A percentile compares a stretch with the other conserved stretches of the same genome.
phyloP scores from a whole-genome alignment of 768 basidiomycete species.

The Rhizopogon roseolus region DNA sequence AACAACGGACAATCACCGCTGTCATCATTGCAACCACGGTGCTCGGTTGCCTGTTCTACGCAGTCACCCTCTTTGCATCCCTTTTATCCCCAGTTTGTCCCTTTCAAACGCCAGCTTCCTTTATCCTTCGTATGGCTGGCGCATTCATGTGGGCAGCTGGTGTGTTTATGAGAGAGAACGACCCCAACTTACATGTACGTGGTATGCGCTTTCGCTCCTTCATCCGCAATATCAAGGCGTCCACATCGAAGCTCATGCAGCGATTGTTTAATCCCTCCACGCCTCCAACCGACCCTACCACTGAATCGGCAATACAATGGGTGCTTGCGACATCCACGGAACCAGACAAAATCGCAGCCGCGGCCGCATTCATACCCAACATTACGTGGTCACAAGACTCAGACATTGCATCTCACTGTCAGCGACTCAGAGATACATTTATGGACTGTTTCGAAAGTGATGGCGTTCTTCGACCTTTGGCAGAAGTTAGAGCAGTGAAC shows the following conservation, averaged over 20 bases:
- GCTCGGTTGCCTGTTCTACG: slow-evolving; percentile 8
- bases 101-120: slow-evolving; percentile 9
- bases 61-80: slow-evolving; percentile 5
- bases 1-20: slow-evolving; percentile 2
- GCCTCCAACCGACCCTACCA: background rate
- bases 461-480: background rate
- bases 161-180: background rate
- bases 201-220: background rate
- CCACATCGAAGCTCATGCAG: background rate
- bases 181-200: background rate
- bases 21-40: slow-evolving; percentile 5
- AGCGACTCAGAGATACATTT: slow-evolving; percentile 1
- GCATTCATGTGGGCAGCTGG: background rate
- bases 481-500: background rate
- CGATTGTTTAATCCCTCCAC: background rate
- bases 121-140: slow-evolving; percentile 2
- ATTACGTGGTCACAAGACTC: background rate
- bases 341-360: background rate
- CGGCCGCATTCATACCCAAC: background rate
- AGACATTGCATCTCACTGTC: background rate
- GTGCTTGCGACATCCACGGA: slow-evolving; percentile 5
- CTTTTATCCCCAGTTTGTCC: slow-evolving; percentile 6
- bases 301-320: background rate
- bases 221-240: background rate
- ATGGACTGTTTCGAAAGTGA: background rate